Conservation (phyloP, 441 rosid genomes). For the Adansonia grandidieri region DNA sequence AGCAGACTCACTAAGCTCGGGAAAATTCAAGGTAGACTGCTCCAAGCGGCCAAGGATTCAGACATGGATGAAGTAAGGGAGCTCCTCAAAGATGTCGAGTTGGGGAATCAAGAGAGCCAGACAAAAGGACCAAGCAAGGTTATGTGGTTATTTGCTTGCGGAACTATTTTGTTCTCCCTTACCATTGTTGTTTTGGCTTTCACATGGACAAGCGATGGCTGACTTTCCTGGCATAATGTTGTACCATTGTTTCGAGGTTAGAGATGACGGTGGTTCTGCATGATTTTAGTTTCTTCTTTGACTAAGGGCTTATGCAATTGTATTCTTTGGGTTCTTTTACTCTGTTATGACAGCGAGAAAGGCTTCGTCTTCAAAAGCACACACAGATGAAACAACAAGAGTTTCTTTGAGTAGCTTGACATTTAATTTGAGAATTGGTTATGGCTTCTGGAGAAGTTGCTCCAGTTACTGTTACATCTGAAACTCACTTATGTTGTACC, state of each 20-base stretch:
- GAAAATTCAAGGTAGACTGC: conserved; percentile 63
- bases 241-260: conserved; percentile 5
- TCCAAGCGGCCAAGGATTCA: conserved; percentile 85
- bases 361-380: background rate
- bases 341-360: background rate
- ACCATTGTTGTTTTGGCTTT: conserved; percentile 68
- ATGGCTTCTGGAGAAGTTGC: background rate
- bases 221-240: conserved; percentile 17
- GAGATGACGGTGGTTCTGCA: conserved; percentile 3
- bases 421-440: background rate
- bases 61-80: conserved; percentile 79
- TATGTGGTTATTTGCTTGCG: conserved; percentile 66
- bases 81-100: conserved; percentile 71
- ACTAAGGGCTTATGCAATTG: background rate
- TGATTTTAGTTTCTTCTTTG: background rate
- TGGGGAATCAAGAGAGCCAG: conserved; percentile 45
- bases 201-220: conserved; percentile 79
- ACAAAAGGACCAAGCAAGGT: conserved; percentile 43
- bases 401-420: background rate
- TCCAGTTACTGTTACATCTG: background rate
- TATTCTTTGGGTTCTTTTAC: background rate
- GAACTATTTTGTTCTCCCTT: conserved; percentile 56
- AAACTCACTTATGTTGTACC: background rate
- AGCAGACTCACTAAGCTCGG: conserved; percentile 53
- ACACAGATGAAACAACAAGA: background rate